Conservation (phyloP, 1,284 basidiomycete species). For the Porogramme epimiltina region DNA sequence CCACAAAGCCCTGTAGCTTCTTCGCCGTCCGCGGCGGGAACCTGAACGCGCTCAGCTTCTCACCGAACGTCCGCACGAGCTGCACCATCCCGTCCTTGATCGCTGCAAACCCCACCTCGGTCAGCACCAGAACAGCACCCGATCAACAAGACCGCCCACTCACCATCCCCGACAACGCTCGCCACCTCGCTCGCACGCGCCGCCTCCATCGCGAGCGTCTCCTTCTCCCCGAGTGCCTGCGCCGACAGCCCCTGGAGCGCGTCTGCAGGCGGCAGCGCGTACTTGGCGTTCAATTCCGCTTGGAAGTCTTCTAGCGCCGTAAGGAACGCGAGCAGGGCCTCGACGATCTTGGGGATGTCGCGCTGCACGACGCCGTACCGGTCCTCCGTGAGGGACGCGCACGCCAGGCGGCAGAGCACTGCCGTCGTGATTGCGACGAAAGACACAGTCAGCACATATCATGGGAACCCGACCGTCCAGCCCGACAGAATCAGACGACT, state of each 20-base stretch:
- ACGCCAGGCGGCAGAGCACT: conserved; percentile 74
- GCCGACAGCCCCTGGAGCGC: conserved; percentile 33
- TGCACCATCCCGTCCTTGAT: conserved; percentile 68
- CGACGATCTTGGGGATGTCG: conserved; percentile 79
- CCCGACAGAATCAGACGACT: conserved; percentile 21
- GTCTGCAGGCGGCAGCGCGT: conserved; percentile 37
- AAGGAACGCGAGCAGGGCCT: conserved; percentile 72
- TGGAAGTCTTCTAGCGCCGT: conserved; percentile 66
- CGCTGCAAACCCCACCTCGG: conserved; percentile 41
- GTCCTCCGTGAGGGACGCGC: conserved; percentile 78
- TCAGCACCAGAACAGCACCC: conserved; percentile 8
- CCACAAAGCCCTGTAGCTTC: conserved; percentile 72
- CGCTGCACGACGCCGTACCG: conserved; percentile 81
- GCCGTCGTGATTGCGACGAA: no score
- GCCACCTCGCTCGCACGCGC: conserved; percentile 56
- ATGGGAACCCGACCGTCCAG: no score
- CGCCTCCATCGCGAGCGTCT: conserved; percentile 43
- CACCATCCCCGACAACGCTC: conserved; percentile 62
- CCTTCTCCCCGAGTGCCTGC: conserved; percentile 34
- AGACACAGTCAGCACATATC: not conserved
- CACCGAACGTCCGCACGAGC: conserved; percentile 74
- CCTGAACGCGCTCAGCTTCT: conserved; percentile 74
- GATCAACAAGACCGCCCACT: conserved; percentile 22
- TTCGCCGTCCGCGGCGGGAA: conserved; percentile 68
- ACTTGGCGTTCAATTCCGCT: conserved; percentile 42